Evolutionary conservation across 495 filamentous ascomycete genomes (phyloP).

Genomic region (Podospora anserina): DNA sequence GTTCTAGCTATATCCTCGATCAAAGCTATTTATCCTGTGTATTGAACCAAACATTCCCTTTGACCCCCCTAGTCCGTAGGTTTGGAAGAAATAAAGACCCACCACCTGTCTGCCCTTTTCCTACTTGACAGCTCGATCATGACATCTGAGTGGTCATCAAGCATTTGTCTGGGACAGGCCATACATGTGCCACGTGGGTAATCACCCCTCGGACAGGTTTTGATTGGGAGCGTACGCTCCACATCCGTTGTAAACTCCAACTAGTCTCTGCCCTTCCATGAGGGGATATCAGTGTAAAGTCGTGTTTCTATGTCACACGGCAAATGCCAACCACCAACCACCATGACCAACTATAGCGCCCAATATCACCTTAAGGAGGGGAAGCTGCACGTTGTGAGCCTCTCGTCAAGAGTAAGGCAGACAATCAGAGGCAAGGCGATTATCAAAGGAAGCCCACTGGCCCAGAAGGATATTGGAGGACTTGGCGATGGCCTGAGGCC

Average conservation of each 20-base stretch:
- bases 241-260: neutral
- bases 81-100: neutral
- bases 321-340: too few species aligned
- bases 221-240: neutral
- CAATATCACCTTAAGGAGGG: too few species aligned
- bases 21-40: too few species aligned
- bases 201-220: neutral
- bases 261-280: neutral
- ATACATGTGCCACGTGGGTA: neutral
- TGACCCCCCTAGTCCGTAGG: neutral
- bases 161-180: neutral
- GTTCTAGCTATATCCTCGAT: too few species aligned
- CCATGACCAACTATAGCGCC: too few species aligned
- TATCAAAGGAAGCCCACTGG: too few species aligned
- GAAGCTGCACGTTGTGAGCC: too few species aligned
- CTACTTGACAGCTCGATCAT: neutral
- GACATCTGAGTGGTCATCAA: neutral
- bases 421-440: too few species aligned
- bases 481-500: too few species aligned
- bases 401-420: too few species aligned
- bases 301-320: neutral
- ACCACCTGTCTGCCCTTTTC: neutral
- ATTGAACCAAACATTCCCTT: too few species aligned
- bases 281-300: neutral
- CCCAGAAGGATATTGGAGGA: too few species aligned